A percentile compares a stretch with the other conserved stretches of the same genome.
phyloP scores from a whole-genome alignment of 2,329 filamentous ascomycete species.

The Sphaerostilbella broomeana region DNA sequence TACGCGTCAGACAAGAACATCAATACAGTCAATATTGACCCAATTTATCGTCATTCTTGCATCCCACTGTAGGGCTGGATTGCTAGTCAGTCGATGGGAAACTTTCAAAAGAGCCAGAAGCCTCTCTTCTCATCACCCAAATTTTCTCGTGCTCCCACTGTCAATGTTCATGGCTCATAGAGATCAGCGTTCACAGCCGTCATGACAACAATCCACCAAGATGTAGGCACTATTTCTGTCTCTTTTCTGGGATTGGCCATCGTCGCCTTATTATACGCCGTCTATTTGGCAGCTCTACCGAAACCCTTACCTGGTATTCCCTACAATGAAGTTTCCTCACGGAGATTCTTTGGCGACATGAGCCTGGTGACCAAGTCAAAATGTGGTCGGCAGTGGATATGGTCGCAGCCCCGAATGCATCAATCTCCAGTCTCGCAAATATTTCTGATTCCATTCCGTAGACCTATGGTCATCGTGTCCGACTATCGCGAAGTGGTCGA shows the following conservation, averaged over 20 bases:
- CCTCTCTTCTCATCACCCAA: neutral
- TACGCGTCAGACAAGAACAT: no score
- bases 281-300: constrained; percentile 14
- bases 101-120: neutral
- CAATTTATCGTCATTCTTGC: no score
- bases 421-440: constrained; percentile 26
- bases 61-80: no score
- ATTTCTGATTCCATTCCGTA: constrained; percentile 27
- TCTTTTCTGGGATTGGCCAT: neutral
- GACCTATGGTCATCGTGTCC: constrained; percentile 27
- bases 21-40: no score
- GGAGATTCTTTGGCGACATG: constrained; percentile 20
- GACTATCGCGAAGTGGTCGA: constrained; percentile 29
- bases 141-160: neutral
- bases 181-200: neutral
- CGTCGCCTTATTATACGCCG: constrained; percentile 1
- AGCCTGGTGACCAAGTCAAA: constrained; percentile 13
- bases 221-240: neutral
- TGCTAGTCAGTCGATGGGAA: neutral
- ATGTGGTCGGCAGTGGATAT: constrained; percentile 22
- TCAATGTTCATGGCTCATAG: neutral
- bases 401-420: constrained; percentile 21
- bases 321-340: constrained; percentile 19
- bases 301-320: constrained; percentile 23
- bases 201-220: neutral